Evolutionary conservation across 2,329 filamentous ascomycete species (phyloP), one percentile per base, ranked within the genome.

Genomic region (Didymella arachidicola): DNA sequence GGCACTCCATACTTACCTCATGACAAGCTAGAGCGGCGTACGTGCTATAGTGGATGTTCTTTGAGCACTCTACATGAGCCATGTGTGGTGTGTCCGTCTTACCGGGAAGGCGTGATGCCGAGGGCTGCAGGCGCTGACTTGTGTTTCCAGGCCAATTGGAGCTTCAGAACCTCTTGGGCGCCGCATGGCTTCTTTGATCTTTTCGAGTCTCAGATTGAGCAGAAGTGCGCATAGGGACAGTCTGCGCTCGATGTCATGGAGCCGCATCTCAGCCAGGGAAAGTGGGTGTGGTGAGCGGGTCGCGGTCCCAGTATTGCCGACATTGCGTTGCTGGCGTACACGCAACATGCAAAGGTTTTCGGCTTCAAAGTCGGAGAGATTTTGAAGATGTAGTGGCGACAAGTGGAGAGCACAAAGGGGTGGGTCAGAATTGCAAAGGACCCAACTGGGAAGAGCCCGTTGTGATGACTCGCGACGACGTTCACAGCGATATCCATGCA

Each of bases 21-120:
- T 18, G 18, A 18, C 22, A 43, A 19, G 18, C 6, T 12, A 18
- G 36, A 34, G 48, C 19, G 10, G 39, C 38, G 19, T 27, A 51
- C 27, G 29, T 51, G 14, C 7, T 25, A 14, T 14, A n/a, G 41
- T 30, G 8, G 48, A 32, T 41, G 19, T 11, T 43, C 39, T 43
- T 34, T 10, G 19, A 43, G 27, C n/a, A 32, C 30, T 51, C 26
- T 5, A 22, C 48, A 42, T 32, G 48, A 51, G 36, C 27, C 48
- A 6, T 7, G 14, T 22, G 26, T 42, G 48, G 38, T 29, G n/a
- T 27, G 10, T 34, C 32, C 6, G 19, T 22, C 30, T 12, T 19
- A 34, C 10, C 27, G 44, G n/a, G 29, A 29, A 30, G 26, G 8
- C 25, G 42, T 18, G 7, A 5, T 29, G 3, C 19, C 27, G 26